Evolutionary conservation across 176 grass and related monocot species (phyloP).

Genomic region (Calamus simplicifolius): DNA sequence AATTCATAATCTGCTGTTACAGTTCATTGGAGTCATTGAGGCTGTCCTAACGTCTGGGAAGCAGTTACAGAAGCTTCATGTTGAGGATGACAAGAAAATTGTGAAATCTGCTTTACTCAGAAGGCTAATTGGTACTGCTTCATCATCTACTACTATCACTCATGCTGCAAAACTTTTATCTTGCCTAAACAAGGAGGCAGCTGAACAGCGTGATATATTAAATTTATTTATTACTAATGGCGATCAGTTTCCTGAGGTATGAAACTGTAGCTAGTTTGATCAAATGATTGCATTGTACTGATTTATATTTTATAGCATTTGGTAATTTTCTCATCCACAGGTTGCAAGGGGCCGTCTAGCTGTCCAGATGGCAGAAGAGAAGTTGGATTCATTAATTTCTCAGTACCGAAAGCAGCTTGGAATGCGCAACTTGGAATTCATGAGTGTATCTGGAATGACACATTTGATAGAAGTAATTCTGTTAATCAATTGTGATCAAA

Average conservation of each 20-base stretch:
- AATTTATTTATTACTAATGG: slow-evolving; percentile 71
- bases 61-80: slow-evolving; percentile 60
- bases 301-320: slow-evolving; percentile 16
- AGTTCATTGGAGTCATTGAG: slow-evolving; percentile 84
- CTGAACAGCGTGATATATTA: slow-evolving; percentile 71
- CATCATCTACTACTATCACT: slow-evolving; percentile 53
- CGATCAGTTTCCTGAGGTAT: slow-evolving; percentile 85
- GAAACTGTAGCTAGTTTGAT: background rate
- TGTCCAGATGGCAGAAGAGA: slow-evolving; percentile 54
- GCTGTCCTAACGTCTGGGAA: slow-evolving; percentile 68
- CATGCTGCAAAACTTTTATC: slow-evolving; percentile 60
- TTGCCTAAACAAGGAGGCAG: slow-evolving; percentile 76
- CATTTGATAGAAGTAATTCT: slow-evolving; percentile 78
- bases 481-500: background rate
- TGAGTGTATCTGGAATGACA: slow-evolving; percentile 65
- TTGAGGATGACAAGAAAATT: slow-evolving; percentile 29
- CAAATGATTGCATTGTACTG: background rate
- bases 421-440: slow-evolving; percentile 73
- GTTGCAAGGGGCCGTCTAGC: slow-evolving; percentile 46
- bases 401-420: slow-evolving; percentile 69
- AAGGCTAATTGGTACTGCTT: slow-evolving; percentile 70
- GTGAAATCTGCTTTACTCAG: slow-evolving; percentile 59
- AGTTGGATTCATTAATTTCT: slow-evolving; percentile 60
- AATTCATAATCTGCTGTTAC: slow-evolving; percentile 3
- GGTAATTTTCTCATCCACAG: slow-evolving; percentile 23